These are phyloP conservation scores for Apophysomyces trapeziformis DNA, from an alignment of 371 early-diverging fungal species.

Conservation along the genomic window DNA sequence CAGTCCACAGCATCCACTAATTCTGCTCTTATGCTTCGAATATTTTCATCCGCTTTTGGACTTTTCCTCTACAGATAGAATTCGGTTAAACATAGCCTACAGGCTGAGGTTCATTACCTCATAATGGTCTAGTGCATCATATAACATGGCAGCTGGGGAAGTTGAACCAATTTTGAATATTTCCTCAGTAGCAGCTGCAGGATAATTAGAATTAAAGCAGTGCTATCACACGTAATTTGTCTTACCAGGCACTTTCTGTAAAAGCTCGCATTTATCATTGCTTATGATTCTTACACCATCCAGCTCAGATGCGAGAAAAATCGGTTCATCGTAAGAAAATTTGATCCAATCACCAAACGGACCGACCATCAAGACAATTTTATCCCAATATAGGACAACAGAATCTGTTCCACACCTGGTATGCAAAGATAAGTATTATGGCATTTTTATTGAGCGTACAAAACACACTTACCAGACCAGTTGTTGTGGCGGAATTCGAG, in stretches of 20 bases:
- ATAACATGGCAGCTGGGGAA: slow-evolving; percentile 90
- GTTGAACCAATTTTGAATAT: slow-evolving; percentile 96
- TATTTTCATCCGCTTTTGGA: slow-evolving; percentile 94
- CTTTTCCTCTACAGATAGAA: slow-evolving; percentile 63
- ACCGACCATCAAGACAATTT: slow-evolving; percentile 85
- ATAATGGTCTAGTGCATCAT: slow-evolving; percentile 91
- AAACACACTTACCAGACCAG: slow-evolving; percentile 74
- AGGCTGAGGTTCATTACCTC: slow-evolving; percentile 54
- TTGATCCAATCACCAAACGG: slow-evolving; percentile 93
- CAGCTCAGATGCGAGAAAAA: slow-evolving; percentile 84
- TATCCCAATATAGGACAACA: slow-evolving; percentile 85
- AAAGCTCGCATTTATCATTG: slow-evolving; percentile 79
- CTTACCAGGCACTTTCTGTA: slow-evolving; percentile 87
- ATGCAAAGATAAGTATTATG: neutral
- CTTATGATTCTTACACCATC: slow-evolving; percentile 94
- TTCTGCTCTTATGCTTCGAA: slow-evolving; percentile 82
- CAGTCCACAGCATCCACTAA: slow-evolving; percentile 88
- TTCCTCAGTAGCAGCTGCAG: slow-evolving; percentile 71
- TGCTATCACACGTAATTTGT: neutral
- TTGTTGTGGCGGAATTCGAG: slow-evolving; percentile 73
- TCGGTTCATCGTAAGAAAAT: slow-evolving; percentile 79
- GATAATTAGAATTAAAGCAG: neutral
- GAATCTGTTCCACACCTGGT: slow-evolving; percentile 94
- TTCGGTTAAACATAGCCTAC: neutral
- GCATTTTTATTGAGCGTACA: neutral